Evolutionary conservation across 495 filamentous ascomycete species (phyloP), one percentile per base, ranked within the genome.

Genomic region (Geopyxis carbonaria): DNA sequence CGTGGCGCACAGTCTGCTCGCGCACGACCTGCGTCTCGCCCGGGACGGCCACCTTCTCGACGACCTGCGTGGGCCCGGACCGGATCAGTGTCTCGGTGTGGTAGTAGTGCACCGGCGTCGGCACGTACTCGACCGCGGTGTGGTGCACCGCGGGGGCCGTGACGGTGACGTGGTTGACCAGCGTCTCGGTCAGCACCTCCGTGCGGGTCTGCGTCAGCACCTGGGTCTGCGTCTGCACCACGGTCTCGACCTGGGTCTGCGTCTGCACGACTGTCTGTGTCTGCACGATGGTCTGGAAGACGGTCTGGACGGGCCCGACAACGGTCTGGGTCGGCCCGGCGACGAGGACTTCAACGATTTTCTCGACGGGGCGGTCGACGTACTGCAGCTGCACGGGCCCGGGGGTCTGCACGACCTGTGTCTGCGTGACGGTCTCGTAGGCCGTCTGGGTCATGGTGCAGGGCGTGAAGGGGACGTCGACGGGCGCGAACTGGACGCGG

Each of bases 361-460:
- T n/a, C n/a, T n/a, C n/a, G n/a, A n/a, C n/a, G n/a, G n/a, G n/a
- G n/a, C n/a, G n/a, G n/a, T n/a, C n/a, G n/a, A n/a, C n/a, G n/a
- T n/a, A n/a, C n/a, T n/a, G n/a, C n/a, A n/a, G n/a, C n/a, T n/a
- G n/a, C n/a, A n/a, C n/a, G n/a, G n/a, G n/a, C n/a, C n/a, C n/a
- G n/a, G n/a, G n/a, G n/a, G n/a, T n/a, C n/a, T n/a, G n/a, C n/a
- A n/a, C n/a, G n/a, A n/a, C n/a, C n/a, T n/a, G n/a, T n/a, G n/a
- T n/a, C n/a, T n/a, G n/a, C n/a, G n/a, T n/a, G n/a, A n/a, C n/a
- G n/a, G n/a, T n/a, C n/a, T n/a, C n/a, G n/a, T n/a, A n/a, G n/a
- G n/a, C n/a, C n/a, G n/a, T n/a, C n/a, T n/a, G n/a, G 7, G 50
- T 50, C 3, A 16, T 50, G n/a, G 47, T 50, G 7, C 47, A 45